phyloP scores from a whole-genome alignment of 2,329 filamentous ascomycete species.

The Fusarium tupiense region DNA sequence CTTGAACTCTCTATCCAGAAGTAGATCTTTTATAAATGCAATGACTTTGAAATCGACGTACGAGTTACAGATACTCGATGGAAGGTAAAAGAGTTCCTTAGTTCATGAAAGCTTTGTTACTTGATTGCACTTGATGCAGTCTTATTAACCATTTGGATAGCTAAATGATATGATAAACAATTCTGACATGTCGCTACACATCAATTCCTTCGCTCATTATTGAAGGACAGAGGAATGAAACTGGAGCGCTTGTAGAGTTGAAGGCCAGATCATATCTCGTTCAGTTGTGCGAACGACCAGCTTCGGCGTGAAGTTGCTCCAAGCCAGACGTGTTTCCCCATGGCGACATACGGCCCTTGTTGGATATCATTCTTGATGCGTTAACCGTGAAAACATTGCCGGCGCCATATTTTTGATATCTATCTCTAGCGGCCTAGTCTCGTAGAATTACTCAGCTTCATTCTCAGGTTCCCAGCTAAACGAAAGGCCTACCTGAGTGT shows the following conservation, averaged over 20 bases:
- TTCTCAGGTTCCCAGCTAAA: neutral
- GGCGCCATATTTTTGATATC: neutral
- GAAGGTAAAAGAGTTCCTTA: too few species aligned
- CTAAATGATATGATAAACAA: neutral
- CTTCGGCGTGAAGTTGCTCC: neutral
- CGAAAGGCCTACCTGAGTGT: rapidly evolving
- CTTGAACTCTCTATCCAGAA: neutral
- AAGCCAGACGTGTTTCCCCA: neutral
- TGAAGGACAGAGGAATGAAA: neutral
- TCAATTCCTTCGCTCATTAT: slow-evolving; percentile 46
- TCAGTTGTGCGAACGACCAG: neutral
- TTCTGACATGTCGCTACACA: neutral
- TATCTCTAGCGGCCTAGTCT: neutral
- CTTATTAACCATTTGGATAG: neutral
- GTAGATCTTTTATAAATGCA: neutral
- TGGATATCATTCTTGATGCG: too few species aligned
- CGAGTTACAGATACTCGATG: neutral
- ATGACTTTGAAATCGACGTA: neutral
- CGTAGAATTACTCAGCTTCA: neutral
- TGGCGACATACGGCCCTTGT: neutral
- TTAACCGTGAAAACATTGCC: neutral
- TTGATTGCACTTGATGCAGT: neutral
- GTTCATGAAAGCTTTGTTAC: neutral
- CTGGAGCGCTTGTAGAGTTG: neutral
- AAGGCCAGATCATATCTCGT: neutral